A percentile compares a stretch with the other conserved stretches of the same genome.
These are phyloP conservation scores for Trifolium repens DNA, from an alignment of 306 rosid species.

Conservation along the genomic window DNA sequence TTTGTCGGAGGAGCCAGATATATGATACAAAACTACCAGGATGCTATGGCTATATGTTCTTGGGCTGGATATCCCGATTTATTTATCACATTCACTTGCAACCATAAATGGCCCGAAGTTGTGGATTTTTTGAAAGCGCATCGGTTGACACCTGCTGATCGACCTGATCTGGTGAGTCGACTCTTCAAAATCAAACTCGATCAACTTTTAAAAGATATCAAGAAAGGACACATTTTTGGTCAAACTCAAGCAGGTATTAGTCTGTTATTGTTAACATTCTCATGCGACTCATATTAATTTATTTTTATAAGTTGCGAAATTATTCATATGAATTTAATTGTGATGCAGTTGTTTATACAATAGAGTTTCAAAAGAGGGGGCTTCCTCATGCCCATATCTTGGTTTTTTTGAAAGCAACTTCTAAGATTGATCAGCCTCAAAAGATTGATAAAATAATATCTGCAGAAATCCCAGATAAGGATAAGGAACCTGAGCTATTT, in stretches of 20 bases:
- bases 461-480: neutral
- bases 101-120: neutral
- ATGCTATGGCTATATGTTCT: neutral
- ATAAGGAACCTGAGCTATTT: neutral
- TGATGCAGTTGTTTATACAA: too few species aligned
- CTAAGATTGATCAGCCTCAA: too few species aligned
- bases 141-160: neutral
- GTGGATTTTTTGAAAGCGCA: neutral
- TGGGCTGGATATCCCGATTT: neutral
- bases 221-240: neutral
- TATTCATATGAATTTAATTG: too few species aligned
- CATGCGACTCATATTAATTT: too few species aligned
- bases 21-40: neutral
- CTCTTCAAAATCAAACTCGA: neutral
- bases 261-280: too few species aligned
- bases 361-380: too few species aligned
- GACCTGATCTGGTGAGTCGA: neutral
- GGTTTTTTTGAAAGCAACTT: too few species aligned
- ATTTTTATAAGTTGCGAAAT: too few species aligned
- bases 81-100: neutral
- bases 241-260: neutral
- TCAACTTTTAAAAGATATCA: neutral
- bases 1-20: neutral
- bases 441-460: neutral
- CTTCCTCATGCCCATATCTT: too few species aligned